phyloP scores from a whole-genome alignment of 164 flowering plant genomes.

The Umbilicus rupestris region DNA sequence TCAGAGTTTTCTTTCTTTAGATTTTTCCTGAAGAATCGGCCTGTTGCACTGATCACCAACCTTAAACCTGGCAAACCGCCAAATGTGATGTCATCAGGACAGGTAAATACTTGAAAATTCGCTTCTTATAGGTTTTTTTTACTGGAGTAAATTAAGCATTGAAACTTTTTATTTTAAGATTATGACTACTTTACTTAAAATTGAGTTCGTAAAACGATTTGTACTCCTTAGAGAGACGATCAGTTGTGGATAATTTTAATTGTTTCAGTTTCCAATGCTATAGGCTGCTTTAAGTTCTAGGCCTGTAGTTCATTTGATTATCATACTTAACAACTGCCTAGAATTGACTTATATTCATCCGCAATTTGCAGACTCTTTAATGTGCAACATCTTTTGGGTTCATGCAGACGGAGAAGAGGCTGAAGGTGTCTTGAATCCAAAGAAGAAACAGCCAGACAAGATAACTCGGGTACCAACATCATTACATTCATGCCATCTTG shows the following conservation, averaged over 20 bases:
- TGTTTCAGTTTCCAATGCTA: not conserved
- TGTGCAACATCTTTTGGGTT: conserved; percentile 7
- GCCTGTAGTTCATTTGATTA: too few relatives aligned
- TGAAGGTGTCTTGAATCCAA: conserved; percentile 92
- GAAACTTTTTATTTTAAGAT: too few relatives aligned
- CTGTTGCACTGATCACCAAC: conserved; percentile 76
- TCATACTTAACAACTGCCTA: not conserved
- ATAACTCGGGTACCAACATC: conserved; percentile 62
- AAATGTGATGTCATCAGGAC: conserved; percentile 85
- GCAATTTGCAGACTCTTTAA: not conserved
- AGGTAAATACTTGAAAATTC: conserved; percentile 43
- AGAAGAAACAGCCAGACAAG: conserved; percentile 95
- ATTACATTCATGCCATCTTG: not conserved
- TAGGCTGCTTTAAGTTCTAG: too few relatives aligned
- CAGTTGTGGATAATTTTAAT: not conserved
- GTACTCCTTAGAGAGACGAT: too few relatives aligned
- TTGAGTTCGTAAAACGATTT: too few relatives aligned
- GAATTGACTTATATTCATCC: not conserved
- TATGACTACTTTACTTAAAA: too few relatives aligned
- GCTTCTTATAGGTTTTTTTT: not conserved
- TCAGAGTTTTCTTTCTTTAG: conserved; percentile 4
- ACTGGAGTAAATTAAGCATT: too few relatives aligned
- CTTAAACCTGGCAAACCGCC: conserved; percentile 94
- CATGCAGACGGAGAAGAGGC: conserved; percentile 75
- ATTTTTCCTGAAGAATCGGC: conserved; percentile 55